phyloP scores from a whole-genome alignment of 768 basidiomycete genomes.

The Tubosaeta brunneosetosa region DNA sequence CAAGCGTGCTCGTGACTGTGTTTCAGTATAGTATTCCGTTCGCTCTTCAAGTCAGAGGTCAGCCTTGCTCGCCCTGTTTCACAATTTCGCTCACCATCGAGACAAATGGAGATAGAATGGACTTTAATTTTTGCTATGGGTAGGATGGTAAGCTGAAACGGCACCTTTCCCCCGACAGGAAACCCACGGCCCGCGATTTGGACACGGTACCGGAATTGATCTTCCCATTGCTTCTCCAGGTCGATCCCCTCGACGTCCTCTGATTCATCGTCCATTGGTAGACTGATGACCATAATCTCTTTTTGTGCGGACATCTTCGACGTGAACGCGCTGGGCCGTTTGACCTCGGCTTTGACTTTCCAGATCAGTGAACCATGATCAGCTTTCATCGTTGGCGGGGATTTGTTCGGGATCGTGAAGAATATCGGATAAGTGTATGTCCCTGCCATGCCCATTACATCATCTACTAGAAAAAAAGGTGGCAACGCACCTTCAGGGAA shows the following conservation, averaged over 20 bases:
- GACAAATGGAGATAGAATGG: slow-evolving; percentile 60
- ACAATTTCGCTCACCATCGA: slow-evolving; percentile 69
- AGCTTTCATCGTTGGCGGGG: slow-evolving; percentile 73
- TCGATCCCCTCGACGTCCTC: slow-evolving; percentile 78
- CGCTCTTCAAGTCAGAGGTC: slow-evolving; percentile 49
- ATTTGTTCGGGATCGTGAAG: slow-evolving; percentile 74
- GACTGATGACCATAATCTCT: slow-evolving; percentile 71
- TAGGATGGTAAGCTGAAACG: slow-evolving; percentile 74
- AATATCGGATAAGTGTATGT: slow-evolving; percentile 94
- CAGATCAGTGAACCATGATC: slow-evolving; percentile 77
- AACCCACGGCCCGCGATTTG: slow-evolving; percentile 71
- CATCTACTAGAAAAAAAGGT: slow-evolving; percentile 11
- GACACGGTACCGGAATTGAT: slow-evolving; percentile 78
- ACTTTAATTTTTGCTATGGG: slow-evolving; percentile 83
- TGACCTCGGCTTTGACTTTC: slow-evolving; percentile 74
- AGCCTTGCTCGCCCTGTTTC: neutral
- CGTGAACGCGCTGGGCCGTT: slow-evolving; percentile 77
- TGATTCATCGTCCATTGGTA: slow-evolving; percentile 42
- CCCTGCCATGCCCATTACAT: slow-evolving; percentile 62
- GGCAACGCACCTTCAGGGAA: slow-evolving; percentile 68
- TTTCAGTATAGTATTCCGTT: slow-evolving; percentile 72
- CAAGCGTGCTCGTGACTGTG: slow-evolving; percentile 62
- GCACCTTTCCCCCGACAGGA: slow-evolving; percentile 77
- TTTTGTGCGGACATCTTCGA: slow-evolving; percentile 62
- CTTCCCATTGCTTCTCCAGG: slow-evolving; percentile 88